Base-by-base conservation (phyloP, 2,329 filamentous ascomycete species). In the Colletotrichum sp. region DNA sequence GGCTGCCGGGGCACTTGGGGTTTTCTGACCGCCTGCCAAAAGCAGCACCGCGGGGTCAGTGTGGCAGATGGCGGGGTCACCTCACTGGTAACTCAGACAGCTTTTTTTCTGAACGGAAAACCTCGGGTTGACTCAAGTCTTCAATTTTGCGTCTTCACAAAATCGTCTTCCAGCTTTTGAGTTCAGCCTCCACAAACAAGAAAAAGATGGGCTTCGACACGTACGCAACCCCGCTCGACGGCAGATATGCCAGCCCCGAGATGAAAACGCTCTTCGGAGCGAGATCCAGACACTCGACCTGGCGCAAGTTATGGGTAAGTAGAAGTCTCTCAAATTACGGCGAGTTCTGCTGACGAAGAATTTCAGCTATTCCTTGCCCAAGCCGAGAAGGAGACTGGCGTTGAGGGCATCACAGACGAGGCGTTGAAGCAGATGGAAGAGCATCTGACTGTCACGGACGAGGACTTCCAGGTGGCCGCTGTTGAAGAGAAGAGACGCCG, bases 191-290 rank as follows among this genome's bases (percentile, higher is more conserved):
- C n/a, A 52, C 19, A 52, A 52, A 22, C n/a, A 7, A 22, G 25
- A 22, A 1, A 59, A 59, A 59, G 5, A 59, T 59, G 59, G 59
- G 25, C 59, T 68, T 25, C 66, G 66, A 68, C 25, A 68, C 66
- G 19, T 68, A 68, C 15, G 48, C 55, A 55, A 72, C 94, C 59
- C 91, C 93, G 39, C 87, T 96, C 79, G 92, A 91, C 79, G 90
- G 89, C 79, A 91, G 95, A 80, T 97, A 97, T 88, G 93, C 92
- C 85, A 94, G 90, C 85, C 83, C 84, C 78, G 94, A 94, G 85
- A 96, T 97, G 94, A 90, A 93, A 80, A 89, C 90, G 78, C 91
- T 98, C 77, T 98, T 98, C 88, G 93, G 93, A 79, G 91, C 93
- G 75, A 91, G 95, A 59, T 93, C 92, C 70, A 90, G 95, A 34